Percentiles rank a stretch among this genome's conserved stretches.
These are phyloP conservation scores for Pleurotus djamor DNA, from an alignment of 768 basidiomycete species.

Conservation along the genomic window DNA sequence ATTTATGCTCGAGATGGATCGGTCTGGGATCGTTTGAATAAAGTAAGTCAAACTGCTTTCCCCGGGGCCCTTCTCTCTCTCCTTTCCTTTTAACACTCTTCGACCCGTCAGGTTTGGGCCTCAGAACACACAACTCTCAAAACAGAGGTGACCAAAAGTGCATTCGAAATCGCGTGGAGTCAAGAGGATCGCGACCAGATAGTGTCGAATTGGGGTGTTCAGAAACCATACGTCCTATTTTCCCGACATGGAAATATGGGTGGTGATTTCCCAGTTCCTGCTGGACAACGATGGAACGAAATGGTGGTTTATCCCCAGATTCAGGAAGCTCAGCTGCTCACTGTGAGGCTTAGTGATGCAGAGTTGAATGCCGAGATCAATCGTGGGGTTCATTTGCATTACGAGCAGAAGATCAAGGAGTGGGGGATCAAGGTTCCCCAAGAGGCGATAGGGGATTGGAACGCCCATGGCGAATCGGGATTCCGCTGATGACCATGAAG, in stretches of 20 bases:
- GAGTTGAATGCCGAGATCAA: neutral
- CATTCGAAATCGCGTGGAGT: neutral
- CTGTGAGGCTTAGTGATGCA: neutral
- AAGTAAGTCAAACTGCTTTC: neutral
- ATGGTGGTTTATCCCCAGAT: neutral
- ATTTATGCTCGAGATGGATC: neutral
- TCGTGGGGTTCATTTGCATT: neutral
- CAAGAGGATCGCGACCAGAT: neutral
- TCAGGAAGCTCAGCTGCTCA: neutral
- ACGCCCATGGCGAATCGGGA: no score
- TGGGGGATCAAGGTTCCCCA: neutral
- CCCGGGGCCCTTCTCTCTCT: neutral
- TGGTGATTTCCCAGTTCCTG: neutral
- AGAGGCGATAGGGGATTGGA: no score
- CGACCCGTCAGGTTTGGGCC: neutral
- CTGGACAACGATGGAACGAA: neutral
- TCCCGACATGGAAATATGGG: neutral
- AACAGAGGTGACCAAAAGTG: neutral
- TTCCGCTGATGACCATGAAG: no score
- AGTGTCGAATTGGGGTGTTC: neutral
- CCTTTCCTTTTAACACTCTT: neutral
- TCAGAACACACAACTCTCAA: neutral
- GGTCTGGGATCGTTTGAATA: neutral
- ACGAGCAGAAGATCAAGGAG: neutral
- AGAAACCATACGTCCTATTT: neutral